Evolutionary conservation across 768 basidiomycete species (phyloP), one percentile per base, ranked within the genome.

Genomic region (Serendipita sp.): DNA sequence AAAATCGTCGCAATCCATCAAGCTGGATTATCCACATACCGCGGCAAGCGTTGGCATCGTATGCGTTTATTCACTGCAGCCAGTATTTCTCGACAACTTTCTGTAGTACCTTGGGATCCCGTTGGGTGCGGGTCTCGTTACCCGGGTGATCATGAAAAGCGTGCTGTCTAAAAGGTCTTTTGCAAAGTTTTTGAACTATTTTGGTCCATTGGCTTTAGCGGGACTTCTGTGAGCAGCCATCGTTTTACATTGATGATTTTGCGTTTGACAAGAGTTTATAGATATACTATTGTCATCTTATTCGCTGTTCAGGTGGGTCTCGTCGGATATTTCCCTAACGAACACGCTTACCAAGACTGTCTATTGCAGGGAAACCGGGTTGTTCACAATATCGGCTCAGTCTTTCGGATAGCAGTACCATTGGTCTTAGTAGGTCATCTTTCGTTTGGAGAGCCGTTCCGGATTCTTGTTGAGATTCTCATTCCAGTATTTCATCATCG

Each of bases 81-180:
- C 18, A 66, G 62, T 23, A 3, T 52, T 63, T 43, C 13, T 34
- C 18, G n/a, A 13, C n/a, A 2, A n/a, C 11, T 13, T 23, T 18
- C 34, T 18, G 18, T 69, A 87, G 86, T 91, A 89, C 72, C 81
- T 91, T 53, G 91, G 89, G 3, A 91, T 92, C 37, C 91, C 89
- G 1, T 78, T 92, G 2, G 78, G 73, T 0, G 84, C 84, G 0
- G 91, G 88, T 2, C 68, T 89, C 13, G 43, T 83, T n/a, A 92
- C 89, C 0, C 80, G 90, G 2, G 81, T 80, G 67, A 55, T 72
- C 29, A 74, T 85, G 18, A 79, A 83, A 69, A 69, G 68, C 15
- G 36, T 80, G 2, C 73, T 77, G 2, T 75, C 78, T 45, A 80
- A 77, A 36, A 65, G 69, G 2, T 81, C 81, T 70, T 78, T 88